These are phyloP conservation scores for Marsdenia floribunda DNA, from an alignment of 257 asterid genomes.

Conservation along the genomic window DNA sequence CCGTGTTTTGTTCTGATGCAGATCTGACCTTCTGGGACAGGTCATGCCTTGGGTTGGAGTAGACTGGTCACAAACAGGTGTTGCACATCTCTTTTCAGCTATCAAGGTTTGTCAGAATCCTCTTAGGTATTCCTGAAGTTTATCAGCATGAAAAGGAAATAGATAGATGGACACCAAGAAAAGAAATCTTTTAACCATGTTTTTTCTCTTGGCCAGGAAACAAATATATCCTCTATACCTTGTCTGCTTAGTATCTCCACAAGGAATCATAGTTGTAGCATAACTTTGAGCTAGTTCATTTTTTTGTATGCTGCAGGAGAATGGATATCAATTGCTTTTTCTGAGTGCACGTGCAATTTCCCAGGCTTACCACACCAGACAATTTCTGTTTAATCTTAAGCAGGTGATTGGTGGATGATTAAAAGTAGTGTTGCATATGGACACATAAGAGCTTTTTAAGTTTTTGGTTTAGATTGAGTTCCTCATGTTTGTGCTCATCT, in stretches of 20 bases:
- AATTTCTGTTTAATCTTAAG: slow-evolving; percentile 71
- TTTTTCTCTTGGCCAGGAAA: background rate
- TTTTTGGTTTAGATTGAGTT: slow-evolving; percentile 2
- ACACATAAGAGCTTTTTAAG: slow-evolving; percentile 2
- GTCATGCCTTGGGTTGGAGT: slow-evolving; percentile 97
- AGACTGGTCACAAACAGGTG: slow-evolving; percentile 98
- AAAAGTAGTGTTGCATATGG: background rate
- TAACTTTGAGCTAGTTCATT: background rate
- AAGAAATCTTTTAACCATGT: background rate
- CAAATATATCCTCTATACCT: background rate
- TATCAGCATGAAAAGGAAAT: background rate
- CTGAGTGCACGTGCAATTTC: slow-evolving; percentile 95
- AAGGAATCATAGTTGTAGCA: background rate
- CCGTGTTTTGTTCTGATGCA: slow-evolving; percentile 20
- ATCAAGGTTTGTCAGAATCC: slow-evolving; percentile 56
- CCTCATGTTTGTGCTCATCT: background rate
- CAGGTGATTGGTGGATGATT: slow-evolving; percentile 46
- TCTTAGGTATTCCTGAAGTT: background rate
- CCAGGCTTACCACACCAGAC: slow-evolving; percentile 83
- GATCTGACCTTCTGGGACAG: slow-evolving; percentile 94
- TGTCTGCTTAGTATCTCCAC: background rate
- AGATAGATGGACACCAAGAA: background rate
- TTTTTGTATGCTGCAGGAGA: slow-evolving; percentile 60
- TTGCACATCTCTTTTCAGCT: slow-evolving; percentile 91
- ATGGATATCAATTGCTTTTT: slow-evolving; percentile 91